Percentiles rank a stretch among this genome's conserved stretches.
phyloP scores from a whole-genome alignment of 768 basidiomycete species.

The Rubroboletus pulcherrimus region DNA sequence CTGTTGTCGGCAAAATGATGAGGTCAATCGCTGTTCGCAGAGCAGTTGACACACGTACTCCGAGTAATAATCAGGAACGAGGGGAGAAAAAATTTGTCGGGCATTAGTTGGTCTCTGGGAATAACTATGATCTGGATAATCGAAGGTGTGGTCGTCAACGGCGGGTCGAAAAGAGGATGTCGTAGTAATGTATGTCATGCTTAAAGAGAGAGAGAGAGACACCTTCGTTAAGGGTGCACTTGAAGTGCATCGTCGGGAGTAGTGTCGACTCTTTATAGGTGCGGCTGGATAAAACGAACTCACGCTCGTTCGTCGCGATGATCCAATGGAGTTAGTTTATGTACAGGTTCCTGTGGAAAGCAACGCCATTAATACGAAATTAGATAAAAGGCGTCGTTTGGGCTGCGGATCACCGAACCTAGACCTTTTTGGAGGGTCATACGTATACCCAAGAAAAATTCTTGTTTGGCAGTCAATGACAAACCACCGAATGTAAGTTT shows the following conservation, averaged over 20 bases:
- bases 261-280: background rate
- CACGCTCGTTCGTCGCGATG: background rate
- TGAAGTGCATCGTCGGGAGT: background rate
- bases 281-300: background rate
- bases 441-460: background rate
- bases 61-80: background rate
- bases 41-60: constrained; percentile 1
- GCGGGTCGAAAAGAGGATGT: background rate
- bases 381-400: background rate
- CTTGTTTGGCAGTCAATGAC: background rate
- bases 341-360: background rate
- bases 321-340: background rate
- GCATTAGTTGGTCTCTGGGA: background rate
- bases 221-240: background rate
- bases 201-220: background rate
- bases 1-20: background rate
- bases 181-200: background rate
- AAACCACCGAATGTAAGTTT: background rate
- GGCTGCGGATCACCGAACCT: background rate
- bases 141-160: background rate
- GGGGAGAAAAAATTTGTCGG: background rate
- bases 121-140: background rate
- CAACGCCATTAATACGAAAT: background rate
- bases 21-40: background rate
- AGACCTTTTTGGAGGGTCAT: too few species aligned